Percentiles rank a stretch among this genome's conserved stretches.
These are phyloP conservation scores for Kuraishia hungarica DNA, from an alignment of 805 yeast species.

Conservation along the genomic window DNA sequence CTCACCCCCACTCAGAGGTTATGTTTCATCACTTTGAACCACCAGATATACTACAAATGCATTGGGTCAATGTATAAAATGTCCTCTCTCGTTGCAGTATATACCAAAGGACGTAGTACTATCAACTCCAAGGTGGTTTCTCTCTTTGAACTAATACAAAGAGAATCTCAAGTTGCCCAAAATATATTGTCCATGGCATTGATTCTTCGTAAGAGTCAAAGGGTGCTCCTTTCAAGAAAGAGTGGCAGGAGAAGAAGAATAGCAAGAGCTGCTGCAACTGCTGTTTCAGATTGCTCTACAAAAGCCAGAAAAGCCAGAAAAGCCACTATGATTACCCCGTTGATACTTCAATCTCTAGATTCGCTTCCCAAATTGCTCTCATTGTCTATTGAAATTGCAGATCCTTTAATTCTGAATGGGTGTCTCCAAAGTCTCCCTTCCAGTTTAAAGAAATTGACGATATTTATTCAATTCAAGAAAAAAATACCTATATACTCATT, in stretches of 20 bases:
- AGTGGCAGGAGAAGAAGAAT: not conserved
- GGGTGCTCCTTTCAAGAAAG: not conserved
- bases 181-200: not conserved
- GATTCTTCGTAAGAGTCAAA: not conserved
- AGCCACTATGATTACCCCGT: not conserved
- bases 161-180: not conserved
- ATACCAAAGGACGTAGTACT: not conserved
- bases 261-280: too few relatives aligned
- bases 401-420: not conserved
- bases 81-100: not conserved
- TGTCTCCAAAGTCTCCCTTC: not conserved
- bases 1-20: not conserved
- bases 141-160: not conserved
- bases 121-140: not conserved
- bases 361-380: not conserved
- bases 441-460: not conserved
- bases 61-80: not conserved
- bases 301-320: too few relatives aligned
- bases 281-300: too few relatives aligned
- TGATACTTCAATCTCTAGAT: not conserved
- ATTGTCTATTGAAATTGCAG: not conserved
- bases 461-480: not conserved
- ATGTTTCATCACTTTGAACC: not conserved
- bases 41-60: constrained; percentile 2
- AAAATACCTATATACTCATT: not conserved